Evolutionary conservation across 208 protist genomes (phyloP), one percentile per base, ranked within the genome.

Genomic region (Tetramitus jugosus): DNA sequence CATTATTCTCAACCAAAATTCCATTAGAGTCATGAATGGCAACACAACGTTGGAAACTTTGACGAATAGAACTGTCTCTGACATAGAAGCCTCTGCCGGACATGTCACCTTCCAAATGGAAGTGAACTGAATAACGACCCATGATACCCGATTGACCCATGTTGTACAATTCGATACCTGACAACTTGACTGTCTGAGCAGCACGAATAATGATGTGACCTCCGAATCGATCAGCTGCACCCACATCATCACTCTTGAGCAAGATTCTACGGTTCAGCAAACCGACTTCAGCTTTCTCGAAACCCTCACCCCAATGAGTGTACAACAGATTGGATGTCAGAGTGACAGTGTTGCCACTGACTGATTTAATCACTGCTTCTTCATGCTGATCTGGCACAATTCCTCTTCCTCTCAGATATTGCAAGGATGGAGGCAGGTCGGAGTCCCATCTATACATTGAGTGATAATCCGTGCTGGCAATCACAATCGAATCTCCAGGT

Each of bases 231-330:
- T 17, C 33, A 39, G 13, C 1, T n/a, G 40, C 60, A 31, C 82
- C 84, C 26, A 33, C 43, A 3, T 62, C 61, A 72, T 90, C 86
- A 67, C 89, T 87, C 62, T 86, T 82, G 20, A 92, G 78, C 39
- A 76, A 45, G 35, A 92, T 81, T 71, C 82, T 90, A 61, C 87
- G 86, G 0, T 82, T 79, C 26, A 91, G 76, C 53, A 90, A 78
- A 2, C 84, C 82, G 3, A 90, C 89, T 31, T 76, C 84, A 52
- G 52, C 82, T 68, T n/a, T 64, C 3, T 49, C 45, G 14, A 17
- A 17, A 17, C 45, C 45, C 14, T 49, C 8, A 49, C 45, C 45
- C 45, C 45, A 49, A 49, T 49, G 45, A 49, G 45, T 49, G 45
- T 49, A 49, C 4, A 17, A 17, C 14, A 49, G 14, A 4, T 14